These are phyloP conservation scores for Aphanomyces stellatus DNA, from an alignment of 352 stramenopile species.

Conservation along the genomic window DNA sequence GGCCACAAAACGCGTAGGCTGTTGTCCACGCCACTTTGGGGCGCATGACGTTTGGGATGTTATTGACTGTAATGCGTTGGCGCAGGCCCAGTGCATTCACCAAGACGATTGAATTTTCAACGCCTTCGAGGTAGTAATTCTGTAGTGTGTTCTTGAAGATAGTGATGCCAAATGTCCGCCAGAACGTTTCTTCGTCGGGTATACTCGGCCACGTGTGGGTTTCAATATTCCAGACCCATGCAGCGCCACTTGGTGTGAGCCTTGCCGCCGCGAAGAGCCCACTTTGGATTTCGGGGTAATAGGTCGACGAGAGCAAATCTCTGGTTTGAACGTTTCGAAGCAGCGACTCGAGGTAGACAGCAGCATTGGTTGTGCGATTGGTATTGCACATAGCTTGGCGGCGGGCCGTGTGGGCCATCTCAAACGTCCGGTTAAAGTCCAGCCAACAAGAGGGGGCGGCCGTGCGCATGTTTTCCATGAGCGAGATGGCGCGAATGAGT, in stretches of 20 bases:
- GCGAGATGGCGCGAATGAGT: not conserved
- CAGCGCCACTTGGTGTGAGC: not conserved
- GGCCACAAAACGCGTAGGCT: not conserved
- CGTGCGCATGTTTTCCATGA: not conserved
- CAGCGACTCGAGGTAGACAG: conserved; percentile 4
- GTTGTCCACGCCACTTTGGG: not conserved
- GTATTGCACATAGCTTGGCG: not conserved
- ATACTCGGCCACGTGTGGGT: not conserved
- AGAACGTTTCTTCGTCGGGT: not conserved
- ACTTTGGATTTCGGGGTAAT: not conserved
- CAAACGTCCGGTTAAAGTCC: conserved; percentile 1
- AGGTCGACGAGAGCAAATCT: not conserved
- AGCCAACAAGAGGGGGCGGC: not conserved
- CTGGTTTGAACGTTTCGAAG: not conserved
- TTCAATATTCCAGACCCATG: not conserved
- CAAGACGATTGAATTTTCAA: not conserved
- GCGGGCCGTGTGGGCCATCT: not conserved
- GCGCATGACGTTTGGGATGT: not conserved
- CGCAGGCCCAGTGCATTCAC: not conserved
- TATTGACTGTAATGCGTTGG: not conserved
- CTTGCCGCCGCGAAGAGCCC: not conserved
- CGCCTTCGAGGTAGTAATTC: not conserved
- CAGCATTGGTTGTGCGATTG: not conserved
- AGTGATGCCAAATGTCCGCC: not conserved
- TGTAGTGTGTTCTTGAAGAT: not conserved